Evolutionary conservation across 495 filamentous ascomycete genomes (phyloP).

Genomic region (Terfezia boudieri): DNA sequence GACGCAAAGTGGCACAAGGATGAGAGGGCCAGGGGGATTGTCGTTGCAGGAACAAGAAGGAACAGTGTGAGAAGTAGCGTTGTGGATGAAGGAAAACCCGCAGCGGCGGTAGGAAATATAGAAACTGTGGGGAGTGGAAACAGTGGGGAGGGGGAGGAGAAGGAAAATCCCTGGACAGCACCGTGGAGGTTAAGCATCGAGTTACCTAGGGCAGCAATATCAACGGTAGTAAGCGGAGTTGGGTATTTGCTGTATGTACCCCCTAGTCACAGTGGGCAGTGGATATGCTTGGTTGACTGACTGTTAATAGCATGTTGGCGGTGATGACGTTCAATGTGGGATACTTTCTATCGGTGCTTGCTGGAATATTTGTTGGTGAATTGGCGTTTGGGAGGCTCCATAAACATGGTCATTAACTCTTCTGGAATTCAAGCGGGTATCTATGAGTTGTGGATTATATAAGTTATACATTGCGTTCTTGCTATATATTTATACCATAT

Average conservation of each 20-base stretch:
- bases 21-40: neutral
- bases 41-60: constrained; percentile 1
- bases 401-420: constrained; percentile 20
- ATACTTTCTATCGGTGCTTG: constrained; percentile 78
- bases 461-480: no score
- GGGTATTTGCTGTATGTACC: constrained; percentile 73
- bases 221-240: constrained; percentile 46
- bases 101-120: constrained; percentile 47
- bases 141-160: constrained; percentile 29
- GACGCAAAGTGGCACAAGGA: constrained; percentile 28
- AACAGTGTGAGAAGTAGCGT: neutral
- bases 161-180: constrained; percentile 17
- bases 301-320: constrained; percentile 60
- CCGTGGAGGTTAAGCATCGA: constrained; percentile 69
- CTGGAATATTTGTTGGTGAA: constrained; percentile 65
- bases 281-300: neutral
- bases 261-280: neutral
- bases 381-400: constrained; percentile 51
- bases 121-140: constrained; percentile 36
- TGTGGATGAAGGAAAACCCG: constrained; percentile 31
- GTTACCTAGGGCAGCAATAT: constrained; percentile 44
- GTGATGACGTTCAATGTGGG: constrained; percentile 95
- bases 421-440: neutral
- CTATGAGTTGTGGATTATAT: neutral
- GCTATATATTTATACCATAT: no score